Evolutionary conservation across 345 rosid genomes (phyloP), one percentile per base, ranked within the genome.

Genomic region (Lepidium sativum): DNA sequence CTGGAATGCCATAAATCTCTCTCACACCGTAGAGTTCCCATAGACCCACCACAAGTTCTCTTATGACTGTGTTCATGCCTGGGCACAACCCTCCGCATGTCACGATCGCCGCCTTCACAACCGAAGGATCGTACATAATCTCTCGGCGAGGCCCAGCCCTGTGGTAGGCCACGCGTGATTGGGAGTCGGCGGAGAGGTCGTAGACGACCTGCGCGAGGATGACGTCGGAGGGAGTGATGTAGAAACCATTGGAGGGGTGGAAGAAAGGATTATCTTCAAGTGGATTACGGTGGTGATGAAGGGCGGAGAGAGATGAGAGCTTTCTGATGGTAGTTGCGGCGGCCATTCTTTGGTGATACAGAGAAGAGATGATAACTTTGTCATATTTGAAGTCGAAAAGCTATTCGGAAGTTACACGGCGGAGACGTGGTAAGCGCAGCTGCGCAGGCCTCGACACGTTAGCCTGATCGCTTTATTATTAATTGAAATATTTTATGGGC

Each of bases 21-120:
- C 82, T 80, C 29, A 89, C 91, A 0, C 94, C 98, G 65, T 92
- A 89, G 0, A 87, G 79, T 45, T 86, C 94, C 98, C 96, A 85
- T 1, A 92, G 78, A 35, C 89, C 97, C 27, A 84, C 84, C 50
- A 89, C 94, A 6, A 92, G 84, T 71, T 92, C 98, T 71, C 97
- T 80, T 15, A 89, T 75, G 60, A 89, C 97, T 2, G 96, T 89
- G 78, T 92, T 89, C 83, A 81, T 67, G 27, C 97, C 98, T 6
- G 97, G 98, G 59, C 98, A 92, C 16, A 92, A 76, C 13, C 98
- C 98, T 4, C 96, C 98, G 35, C 96, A 89, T 0, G 91, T 86
- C 18, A 92, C 97, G 17, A 87, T 87, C 8, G 89, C 94, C 3
- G 79, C 97, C 55, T 79, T 78, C 4, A 76, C 76, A 9, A 14